Percentiles rank a stretch among this genome's conserved stretches.
Evolutionary conservation across 1,139 yeast species (phyloP).

Genomic region (Geotrichum phurueaensis): DNA sequence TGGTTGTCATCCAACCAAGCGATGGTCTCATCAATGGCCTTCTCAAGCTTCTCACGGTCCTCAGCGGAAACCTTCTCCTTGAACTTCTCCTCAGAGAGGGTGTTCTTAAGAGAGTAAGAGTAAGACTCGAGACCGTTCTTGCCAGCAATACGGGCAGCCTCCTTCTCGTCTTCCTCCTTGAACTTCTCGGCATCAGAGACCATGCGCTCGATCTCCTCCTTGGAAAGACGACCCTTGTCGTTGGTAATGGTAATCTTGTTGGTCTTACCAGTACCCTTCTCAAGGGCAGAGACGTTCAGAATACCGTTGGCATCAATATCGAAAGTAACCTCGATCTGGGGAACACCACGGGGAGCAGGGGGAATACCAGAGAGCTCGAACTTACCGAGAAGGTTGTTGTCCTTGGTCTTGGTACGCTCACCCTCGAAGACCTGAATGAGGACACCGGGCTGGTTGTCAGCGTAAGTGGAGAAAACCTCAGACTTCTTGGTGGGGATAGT

Average conservation of each 20-base stretch:
- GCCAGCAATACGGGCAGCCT: constrained; percentile 65
- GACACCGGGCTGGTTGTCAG: constrained; percentile 93
- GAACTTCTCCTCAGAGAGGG: constrained; percentile 72
- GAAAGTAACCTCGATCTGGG: constrained; percentile 89
- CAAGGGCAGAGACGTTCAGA: constrained; percentile 88
- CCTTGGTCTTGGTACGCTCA: constrained; percentile 90
- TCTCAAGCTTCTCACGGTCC: constrained; percentile 71
- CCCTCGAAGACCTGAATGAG: constrained; percentile 90
- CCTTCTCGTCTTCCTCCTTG: constrained; percentile 81
- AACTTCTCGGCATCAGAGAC: constrained; percentile 84
- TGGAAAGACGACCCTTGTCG: constrained; percentile 93
- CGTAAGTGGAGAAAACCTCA: constrained; percentile 83
- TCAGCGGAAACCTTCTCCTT: constrained; percentile 76
- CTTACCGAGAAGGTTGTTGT: constrained; percentile 90
- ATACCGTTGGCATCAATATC: constrained; percentile 92
- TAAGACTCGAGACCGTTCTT: constrained; percentile 91
- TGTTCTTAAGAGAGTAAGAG: constrained; percentile 83
- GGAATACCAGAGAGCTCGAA: constrained; percentile 85
- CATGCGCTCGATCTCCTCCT: constrained; percentile 93
- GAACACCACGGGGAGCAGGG: constrained; percentile 95
- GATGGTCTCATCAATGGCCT: constrained; percentile 80
- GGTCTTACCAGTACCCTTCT: constrained; percentile 82
- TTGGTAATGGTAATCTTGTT: constrained; percentile 79
- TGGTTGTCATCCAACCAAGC: constrained; percentile 85
- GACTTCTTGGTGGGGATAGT: constrained; percentile 75